Evolutionary conservation across 805 yeast genomes (phyloP).

Genomic region (Sugiyamaella chiloensis): DNA sequence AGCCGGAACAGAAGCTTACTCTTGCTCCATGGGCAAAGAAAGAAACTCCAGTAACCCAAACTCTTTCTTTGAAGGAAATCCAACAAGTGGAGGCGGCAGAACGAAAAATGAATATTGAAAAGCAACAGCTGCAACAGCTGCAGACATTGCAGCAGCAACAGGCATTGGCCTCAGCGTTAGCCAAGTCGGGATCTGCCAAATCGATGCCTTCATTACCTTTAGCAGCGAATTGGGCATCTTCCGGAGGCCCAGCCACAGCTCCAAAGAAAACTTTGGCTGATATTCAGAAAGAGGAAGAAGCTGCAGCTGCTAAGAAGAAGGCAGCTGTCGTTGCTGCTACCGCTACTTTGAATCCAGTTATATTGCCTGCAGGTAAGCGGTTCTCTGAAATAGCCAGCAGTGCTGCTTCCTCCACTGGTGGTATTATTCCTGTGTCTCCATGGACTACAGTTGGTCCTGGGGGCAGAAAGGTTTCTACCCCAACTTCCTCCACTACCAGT

Average conservation of each 20-base stretch:
- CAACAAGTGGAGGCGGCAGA: conserved; percentile 33
- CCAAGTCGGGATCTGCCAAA: background rate
- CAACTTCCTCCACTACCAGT: conserved; percentile 13
- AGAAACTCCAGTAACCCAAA: conserved; percentile 14
- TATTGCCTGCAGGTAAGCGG: conserved; percentile 9
- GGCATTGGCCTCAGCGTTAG: conserved; percentile 4
- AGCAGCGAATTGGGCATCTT: conserved; percentile 28
- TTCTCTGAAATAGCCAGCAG: conserved; percentile 13
- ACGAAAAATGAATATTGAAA: conserved; percentile 19
- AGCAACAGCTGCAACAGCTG: conserved; percentile 20
- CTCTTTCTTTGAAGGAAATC: conserved; percentile 31
- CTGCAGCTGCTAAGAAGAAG: conserved; percentile 22
- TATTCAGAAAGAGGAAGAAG: conserved; percentile 39
- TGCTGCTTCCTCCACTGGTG: conserved; percentile 4
- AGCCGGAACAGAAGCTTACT: background rate
- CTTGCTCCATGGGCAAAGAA: conserved; percentile 30
- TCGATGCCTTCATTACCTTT: conserved; percentile 25
- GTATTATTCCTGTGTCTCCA: conserved; percentile 17
- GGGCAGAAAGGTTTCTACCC: conserved; percentile 52
- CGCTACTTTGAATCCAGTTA: background rate
- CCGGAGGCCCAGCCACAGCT: conserved; percentile 20
- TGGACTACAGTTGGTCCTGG: conserved; percentile 54
- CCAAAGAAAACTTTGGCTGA: conserved; percentile 36
- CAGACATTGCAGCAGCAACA: conserved; percentile 12
- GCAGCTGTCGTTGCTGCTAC: background rate